Percentiles rank a stretch among this genome's conserved stretches.
phyloP scores from a whole-genome alignment of 306 rosid genomes.

The Medicago lupulina region DNA sequence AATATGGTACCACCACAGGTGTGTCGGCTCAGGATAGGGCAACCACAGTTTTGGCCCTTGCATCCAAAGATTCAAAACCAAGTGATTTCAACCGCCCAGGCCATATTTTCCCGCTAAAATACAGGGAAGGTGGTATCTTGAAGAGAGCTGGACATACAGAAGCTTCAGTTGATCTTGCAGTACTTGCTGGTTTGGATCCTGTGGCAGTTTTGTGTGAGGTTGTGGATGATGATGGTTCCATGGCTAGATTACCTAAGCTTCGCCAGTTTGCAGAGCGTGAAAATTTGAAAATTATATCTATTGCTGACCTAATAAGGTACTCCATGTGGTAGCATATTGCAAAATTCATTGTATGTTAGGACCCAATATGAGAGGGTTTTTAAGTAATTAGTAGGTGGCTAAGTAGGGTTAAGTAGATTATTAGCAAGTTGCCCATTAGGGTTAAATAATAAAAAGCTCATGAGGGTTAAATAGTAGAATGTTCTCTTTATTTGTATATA shows the following conservation, averaged over 20 bases:
- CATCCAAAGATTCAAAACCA: conserved; percentile 83
- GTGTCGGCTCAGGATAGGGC: conserved; percentile 96
- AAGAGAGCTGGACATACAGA: conserved; percentile 99
- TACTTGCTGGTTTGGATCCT: conserved; percentile 88
- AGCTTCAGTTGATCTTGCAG: conserved; percentile 89
- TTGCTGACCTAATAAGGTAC: conserved; percentile 91
- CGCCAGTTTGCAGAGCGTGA: conserved; percentile 72
- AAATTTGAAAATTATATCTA: conserved; percentile 86
- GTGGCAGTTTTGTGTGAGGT: conserved; percentile 85
- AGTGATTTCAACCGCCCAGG: conserved; percentile 95
- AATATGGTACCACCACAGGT: conserved; percentile 88
- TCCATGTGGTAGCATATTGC: conserved; percentile 20
- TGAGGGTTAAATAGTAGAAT: neutral
- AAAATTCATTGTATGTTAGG: neutral
- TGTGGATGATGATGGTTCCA: conserved; percentile 98
- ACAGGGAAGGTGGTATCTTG: conserved; percentile 92
- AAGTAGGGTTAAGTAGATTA: neutral
- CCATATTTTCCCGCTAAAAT: conserved; percentile 89
- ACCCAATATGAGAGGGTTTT: too few species aligned
- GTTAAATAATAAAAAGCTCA: neutral
- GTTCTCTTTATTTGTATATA: neutral
- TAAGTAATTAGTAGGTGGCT: neutral
- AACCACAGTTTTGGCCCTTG: conserved; percentile 86
- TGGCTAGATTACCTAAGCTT: conserved; percentile 96
- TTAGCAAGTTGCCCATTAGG: neutral